Conservation (phyloP, 306 rosid species). For the Mimosa bimucronata region DNA sequence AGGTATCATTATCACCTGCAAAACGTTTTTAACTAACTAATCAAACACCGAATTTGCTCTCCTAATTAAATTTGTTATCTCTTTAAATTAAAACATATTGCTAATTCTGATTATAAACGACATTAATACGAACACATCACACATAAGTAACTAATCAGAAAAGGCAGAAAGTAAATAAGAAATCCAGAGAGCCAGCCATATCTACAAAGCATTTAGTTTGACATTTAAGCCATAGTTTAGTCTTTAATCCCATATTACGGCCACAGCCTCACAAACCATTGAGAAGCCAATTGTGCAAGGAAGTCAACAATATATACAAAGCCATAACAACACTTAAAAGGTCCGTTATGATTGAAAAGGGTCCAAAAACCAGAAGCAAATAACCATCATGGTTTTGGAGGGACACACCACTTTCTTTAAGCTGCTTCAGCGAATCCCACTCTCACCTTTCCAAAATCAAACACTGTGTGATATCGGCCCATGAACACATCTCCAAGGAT, state of each 20-base stretch:
- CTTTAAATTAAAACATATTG: neutral
- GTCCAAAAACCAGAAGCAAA: slow-evolving; percentile 26
- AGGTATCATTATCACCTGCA: neutral
- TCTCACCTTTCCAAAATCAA: slow-evolving; percentile 72
- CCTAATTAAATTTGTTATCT: neutral
- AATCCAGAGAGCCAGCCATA: slow-evolving; percentile 31
- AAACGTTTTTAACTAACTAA: neutral
- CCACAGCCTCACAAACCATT: slow-evolving; percentile 17
- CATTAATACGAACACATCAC: too few species aligned
- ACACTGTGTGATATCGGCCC: slow-evolving; percentile 91
- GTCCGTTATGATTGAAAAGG: slow-evolving; percentile 18
- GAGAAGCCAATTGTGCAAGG: too few species aligned
- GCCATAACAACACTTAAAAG: slow-evolving; percentile 19
- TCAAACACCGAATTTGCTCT: neutral
- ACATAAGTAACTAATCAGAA: neutral
- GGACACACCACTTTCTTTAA: slow-evolving; percentile 32
- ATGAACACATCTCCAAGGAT: slow-evolving; percentile 92
- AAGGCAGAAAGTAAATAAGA: neutral
- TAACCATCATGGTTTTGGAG: neutral
- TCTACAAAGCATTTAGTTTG: slow-evolving; percentile 21
- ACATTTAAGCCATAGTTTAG: slow-evolving; percentile 21
- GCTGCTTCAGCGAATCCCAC: slow-evolving; percentile 94
- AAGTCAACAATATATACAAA: slow-evolving; percentile 29
- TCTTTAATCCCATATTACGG: neutral
- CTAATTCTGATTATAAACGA: neutral